Conservation (phyloP, 2,329 filamentous ascomycete genomes). For the Talaromyces rugulosus region DNA sequence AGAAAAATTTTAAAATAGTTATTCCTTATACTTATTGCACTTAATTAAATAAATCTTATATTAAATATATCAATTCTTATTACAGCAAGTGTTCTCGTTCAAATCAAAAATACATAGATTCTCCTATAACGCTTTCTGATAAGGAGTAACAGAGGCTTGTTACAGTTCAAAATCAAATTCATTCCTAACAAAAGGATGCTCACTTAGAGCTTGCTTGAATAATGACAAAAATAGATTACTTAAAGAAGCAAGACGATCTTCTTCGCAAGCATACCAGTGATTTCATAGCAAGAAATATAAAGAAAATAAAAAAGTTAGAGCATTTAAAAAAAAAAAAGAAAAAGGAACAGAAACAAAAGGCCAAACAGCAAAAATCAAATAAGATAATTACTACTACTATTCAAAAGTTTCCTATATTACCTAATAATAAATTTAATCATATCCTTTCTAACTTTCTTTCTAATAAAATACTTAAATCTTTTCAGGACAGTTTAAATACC, state of each 20-base stretch:
- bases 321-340: background rate
- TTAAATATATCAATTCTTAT: background rate
- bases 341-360: background rate
- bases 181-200: constrained; percentile 8
- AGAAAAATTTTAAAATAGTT: background rate
- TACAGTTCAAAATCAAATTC: background rate
- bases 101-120: background rate
- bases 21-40: background rate
- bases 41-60: background rate
- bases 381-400: background rate
- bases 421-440: too few species aligned
- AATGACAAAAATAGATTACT: background rate
- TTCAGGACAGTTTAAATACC: too few species aligned
- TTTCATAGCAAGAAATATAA: constrained; percentile 1
- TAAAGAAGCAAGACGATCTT: too few species aligned
- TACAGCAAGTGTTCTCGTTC: background rate
- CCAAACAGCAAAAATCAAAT: background rate
- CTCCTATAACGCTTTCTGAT: background rate
- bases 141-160: background rate
- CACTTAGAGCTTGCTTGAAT: background rate
- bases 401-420: too few species aligned
- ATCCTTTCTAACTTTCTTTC: too few species aligned
- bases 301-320: background rate
- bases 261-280: background rate
- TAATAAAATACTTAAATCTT: too few species aligned